These are phyloP conservation scores for Albugo candida DNA, from an alignment of 352 stramenopile species.

Conservation along the genomic window DNA sequence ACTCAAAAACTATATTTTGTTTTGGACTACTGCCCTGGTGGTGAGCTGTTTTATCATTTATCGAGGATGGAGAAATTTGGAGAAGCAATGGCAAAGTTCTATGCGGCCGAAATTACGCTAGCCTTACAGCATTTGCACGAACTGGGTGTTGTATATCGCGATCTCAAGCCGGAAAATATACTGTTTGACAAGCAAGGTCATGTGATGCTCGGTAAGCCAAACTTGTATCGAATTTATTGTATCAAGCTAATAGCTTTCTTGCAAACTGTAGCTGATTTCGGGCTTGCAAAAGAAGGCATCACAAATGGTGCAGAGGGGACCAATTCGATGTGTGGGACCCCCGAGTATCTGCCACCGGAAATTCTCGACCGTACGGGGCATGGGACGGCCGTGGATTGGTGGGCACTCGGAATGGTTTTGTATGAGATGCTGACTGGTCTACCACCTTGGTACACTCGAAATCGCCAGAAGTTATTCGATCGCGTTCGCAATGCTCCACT, in stretches of 20 bases:
- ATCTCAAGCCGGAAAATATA: constrained; percentile 77
- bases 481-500: constrained; percentile 74
- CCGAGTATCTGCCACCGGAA: constrained; percentile 86
- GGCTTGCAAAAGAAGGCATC: constrained; percentile 75
- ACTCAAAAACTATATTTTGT: constrained; percentile 84
- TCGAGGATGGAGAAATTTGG: constrained; percentile 80
- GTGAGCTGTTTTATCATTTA: constrained; percentile 82
- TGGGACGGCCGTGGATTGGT: constrained; percentile 85
- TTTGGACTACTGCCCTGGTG: constrained; percentile 81
- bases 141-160: constrained; percentile 75
- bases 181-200: constrained; percentile 62
- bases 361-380: constrained; percentile 79
- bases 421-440: constrained; percentile 89
- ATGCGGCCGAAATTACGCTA: constrained; percentile 80
- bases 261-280: constrained; percentile 76
- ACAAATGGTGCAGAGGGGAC: constrained; percentile 63
- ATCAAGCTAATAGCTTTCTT: no score
- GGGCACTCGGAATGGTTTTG: constrained; percentile 82
- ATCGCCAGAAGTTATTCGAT: constrained; percentile 84
- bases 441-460: constrained; percentile 84
- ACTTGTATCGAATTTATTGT: background rate
- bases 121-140: constrained; percentile 79
- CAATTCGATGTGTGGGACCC: constrained; percentile 81
- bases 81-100: constrained; percentile 76
- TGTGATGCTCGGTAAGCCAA: constrained; percentile 31